Percentiles rank a stretch among this genome's conserved stretches.
These are phyloP conservation scores for Globisporangium sylvaticum DNA, from an alignment of 352 stramenopile species.

Conservation along the genomic window DNA sequence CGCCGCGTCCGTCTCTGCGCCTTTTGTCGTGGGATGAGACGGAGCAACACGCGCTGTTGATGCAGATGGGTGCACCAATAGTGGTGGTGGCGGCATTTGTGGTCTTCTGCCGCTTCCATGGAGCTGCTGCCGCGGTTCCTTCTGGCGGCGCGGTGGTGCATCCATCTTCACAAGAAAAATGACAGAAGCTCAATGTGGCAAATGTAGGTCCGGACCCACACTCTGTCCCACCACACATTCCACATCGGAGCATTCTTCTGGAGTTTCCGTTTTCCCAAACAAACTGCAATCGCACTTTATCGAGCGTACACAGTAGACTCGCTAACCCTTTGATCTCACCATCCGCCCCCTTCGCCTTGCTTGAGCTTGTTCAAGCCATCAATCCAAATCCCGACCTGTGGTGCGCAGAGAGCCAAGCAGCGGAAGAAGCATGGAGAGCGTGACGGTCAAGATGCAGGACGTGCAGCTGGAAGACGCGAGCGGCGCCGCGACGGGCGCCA, in stretches of 20 bases:
- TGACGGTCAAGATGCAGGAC: slow-evolving; percentile 77
- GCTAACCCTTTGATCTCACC: not conserved
- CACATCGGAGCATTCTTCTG: slow-evolving; percentile 5
- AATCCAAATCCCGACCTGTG: slow-evolving; percentile 12
- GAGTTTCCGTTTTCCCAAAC: not conserved
- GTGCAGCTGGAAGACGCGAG: slow-evolving; percentile 63
- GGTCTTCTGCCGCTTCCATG: not conserved
- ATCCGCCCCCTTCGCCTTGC: not conserved
- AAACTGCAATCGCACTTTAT: slow-evolving; percentile 6
- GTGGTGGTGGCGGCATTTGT: not conserved
- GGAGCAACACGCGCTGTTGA: not conserved
- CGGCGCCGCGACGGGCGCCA: slow-evolving; percentile 29
- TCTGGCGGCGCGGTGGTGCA: not conserved
- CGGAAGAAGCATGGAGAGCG: slow-evolving; percentile 48
- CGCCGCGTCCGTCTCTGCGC: not conserved
- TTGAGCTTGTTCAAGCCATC: slow-evolving; percentile 11
- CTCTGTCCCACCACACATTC: not conserved
- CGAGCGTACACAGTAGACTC: not conserved
- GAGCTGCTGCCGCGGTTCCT: not conserved
- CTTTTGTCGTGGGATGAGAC: not conserved
- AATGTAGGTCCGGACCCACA: slow-evolving; percentile 8
- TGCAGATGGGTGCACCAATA: not conserved
- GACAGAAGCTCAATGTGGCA: not conserved
- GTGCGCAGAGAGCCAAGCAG: slow-evolving; percentile 4
- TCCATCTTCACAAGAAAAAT: slow-evolving; percentile 11